Base-by-base conservation (phyloP, 352 stramenopile genomes). In the Phytophthora pini region DNA sequence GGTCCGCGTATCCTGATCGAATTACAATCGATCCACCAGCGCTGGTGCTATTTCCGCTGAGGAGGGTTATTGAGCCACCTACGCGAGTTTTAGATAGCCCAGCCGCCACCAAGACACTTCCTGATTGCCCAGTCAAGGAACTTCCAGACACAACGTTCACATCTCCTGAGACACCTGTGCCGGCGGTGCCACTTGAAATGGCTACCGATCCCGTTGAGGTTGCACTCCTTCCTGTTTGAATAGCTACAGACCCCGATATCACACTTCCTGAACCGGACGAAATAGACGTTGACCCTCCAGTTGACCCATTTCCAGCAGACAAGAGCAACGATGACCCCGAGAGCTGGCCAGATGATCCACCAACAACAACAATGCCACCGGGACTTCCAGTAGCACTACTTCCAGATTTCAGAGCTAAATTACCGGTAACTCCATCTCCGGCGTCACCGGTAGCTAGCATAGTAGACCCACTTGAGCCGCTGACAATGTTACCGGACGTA, bases 1-100 rank as follows among this genome's bases (percentile, higher is more conserved):
- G 52, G 49, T 65, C 53, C 6, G 65, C 46, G 46, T 62, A 67
- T 22, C 68, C 68, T 13, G 68, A 72, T 1, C 32, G 51, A 56
- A 73, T 41, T 3, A 56, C 44, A 49, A 78, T 48, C 1, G 45
- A 68, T 8, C 70, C 65, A 40, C 65, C 61, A 15, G 26, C 38
- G 2, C 47, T 65, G 7, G 68, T 67, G 4, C 69, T 65, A 46
- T 76, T 61, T 47, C 71, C 71, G 45, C 62, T 76, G 3, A 67
- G 22, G 27, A 79, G 15, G 41, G 50, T 55, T 39, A 79, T 22
- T 29, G 38, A 61, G 17, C 39, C 36, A 36, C 61, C 61, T 17
- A 43, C 34, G 9, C 48, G 50, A 46, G 47, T 55, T 56, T 49
- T 69, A 10, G 65, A 66, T 1, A 38, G 41, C 26, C 70, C 70